These are phyloP conservation scores for Sindora glabra DNA, from an alignment of 306 rosid genomes.

Conservation along the genomic window DNA sequence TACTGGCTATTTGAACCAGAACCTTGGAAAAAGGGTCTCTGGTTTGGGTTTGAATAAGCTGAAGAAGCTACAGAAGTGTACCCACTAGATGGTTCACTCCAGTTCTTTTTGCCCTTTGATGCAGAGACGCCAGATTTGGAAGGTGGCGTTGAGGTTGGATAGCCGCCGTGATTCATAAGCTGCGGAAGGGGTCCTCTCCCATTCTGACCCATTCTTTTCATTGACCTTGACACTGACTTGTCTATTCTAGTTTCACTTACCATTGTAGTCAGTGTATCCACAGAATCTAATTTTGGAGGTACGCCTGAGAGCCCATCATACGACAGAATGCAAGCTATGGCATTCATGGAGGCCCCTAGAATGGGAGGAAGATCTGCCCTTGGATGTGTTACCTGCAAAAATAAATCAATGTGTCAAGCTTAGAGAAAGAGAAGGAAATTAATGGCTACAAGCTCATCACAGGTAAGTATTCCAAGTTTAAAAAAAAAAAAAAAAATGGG, in stretches of 20 bases:
- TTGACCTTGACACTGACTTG: conserved; percentile 1
- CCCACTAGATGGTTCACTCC: background rate
- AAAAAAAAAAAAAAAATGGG: background rate
- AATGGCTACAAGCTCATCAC: background rate
- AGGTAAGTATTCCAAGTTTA: background rate
- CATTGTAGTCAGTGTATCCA: conserved; percentile 33
- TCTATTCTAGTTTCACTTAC: conserved; percentile 22
- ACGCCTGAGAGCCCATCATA: conserved; percentile 57
- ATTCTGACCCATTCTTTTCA: conserved; percentile 9
- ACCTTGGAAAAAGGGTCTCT: background rate
- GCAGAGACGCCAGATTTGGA: conserved; percentile 5
- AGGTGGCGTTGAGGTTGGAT: conserved; percentile 3
- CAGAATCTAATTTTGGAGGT: conserved; percentile 8
- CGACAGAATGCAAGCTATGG: conserved; percentile 54
- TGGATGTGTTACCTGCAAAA: conserved; percentile 60
- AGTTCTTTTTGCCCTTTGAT: conserved; percentile 1
- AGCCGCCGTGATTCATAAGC: background rate
- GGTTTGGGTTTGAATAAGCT: background rate
- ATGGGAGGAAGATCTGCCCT: conserved; percentile 53
- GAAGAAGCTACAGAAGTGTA: background rate
- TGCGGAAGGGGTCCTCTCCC: conserved; percentile 18
- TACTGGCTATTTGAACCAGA: background rate
- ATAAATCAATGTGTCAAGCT: conserved; percentile 10
- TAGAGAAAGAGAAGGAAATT: background rate
- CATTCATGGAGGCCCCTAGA: conserved; percentile 45